These are phyloP conservation scores for Termitomyces sp. DNA, from an alignment of 768 basidiomycete species.

Conservation along the genomic window DNA sequence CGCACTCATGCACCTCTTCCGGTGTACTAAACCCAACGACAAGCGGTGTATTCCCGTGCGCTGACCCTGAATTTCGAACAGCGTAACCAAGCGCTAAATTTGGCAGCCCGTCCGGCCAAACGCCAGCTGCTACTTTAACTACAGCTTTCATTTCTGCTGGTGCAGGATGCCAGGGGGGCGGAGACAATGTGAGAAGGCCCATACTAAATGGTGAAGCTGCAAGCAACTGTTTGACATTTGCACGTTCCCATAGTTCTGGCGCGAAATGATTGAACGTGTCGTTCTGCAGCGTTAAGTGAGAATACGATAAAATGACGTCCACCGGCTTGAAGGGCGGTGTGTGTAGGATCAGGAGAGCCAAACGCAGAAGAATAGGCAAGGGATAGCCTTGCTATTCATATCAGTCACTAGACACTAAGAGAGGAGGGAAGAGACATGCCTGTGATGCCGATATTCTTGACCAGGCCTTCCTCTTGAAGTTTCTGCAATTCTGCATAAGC, in stretches of 20 bases:
- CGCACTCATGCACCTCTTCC: slow-evolving; percentile 68
- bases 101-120: slow-evolving; percentile 45
- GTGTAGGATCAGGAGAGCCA: slow-evolving; percentile 68
- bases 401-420: background rate
- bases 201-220: slow-evolving; percentile 83
- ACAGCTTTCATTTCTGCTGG: slow-evolving; percentile 42
- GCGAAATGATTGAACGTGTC: slow-evolving; percentile 50
- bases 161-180: slow-evolving; percentile 77
- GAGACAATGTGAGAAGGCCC: slow-evolving; percentile 59
- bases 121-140: slow-evolving; percentile 29
- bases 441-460: slow-evolving; percentile 74
- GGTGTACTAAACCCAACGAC: slow-evolving; percentile 70
- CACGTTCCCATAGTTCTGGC: slow-evolving; percentile 51
- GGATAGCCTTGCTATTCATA: slow-evolving; percentile 55
- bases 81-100: slow-evolving; percentile 73
- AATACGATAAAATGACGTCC: slow-evolving; percentile 78
- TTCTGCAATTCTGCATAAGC: slow-evolving; percentile 62
- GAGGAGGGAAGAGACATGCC: slow-evolving; percentile 34
- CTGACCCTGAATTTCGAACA: slow-evolving; percentile 39
- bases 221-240: slow-evolving; percentile 61
- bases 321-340: slow-evolving; percentile 63
- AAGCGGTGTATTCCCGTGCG: slow-evolving; percentile 44
- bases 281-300: slow-evolving; percentile 76
- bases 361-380: slow-evolving; percentile 76
- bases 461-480: slow-evolving; percentile 66